A percentile compares a stretch with the other conserved stretches of the same genome.
These are phyloP conservation scores for Mortierella sp. DNA, from an alignment of 371 early-diverging fungal species.

Conservation along the genomic window DNA sequence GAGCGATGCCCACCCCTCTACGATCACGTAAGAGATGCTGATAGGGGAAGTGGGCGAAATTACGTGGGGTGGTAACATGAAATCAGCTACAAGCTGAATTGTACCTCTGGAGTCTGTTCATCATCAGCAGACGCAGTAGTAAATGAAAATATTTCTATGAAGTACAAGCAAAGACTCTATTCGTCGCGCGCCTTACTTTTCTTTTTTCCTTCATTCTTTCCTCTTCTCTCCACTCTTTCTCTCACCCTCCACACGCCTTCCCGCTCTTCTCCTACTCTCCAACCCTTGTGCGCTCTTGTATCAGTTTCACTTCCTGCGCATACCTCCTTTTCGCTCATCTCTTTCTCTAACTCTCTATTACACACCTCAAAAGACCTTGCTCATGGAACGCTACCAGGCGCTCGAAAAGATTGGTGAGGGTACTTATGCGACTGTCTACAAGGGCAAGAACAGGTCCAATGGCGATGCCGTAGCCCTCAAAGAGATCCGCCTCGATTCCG, in stretches of 20 bases:
- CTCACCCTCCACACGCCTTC: slow-evolving; percentile 1
- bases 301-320: background rate
- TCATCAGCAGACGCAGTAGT: background rate
- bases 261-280: background rate
- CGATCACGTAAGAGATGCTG: no score
- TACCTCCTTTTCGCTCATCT: background rate
- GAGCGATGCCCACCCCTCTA: background rate
- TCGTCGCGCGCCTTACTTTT: background rate
- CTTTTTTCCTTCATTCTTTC: slow-evolving; percentile 1
- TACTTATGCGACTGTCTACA: slow-evolving; percentile 99
- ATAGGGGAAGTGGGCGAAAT: background rate
- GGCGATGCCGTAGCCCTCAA: slow-evolving; percentile 98
- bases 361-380: background rate
- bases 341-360: background rate
- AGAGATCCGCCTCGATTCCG: slow-evolving; percentile 93
- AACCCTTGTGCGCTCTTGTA: background rate
- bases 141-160: background rate
- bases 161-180: no score
- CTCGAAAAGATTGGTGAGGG: slow-evolving; percentile 98
- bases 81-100: background rate
- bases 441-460: slow-evolving; percentile 90
- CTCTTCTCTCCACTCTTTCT: slow-evolving; percentile 6
- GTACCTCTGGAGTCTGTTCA: no score
- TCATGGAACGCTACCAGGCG: slow-evolving; percentile 52
- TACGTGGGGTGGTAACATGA: background rate